Conservation (phyloP, 139 green algal species). For the Tetraselmis chui region DNA sequence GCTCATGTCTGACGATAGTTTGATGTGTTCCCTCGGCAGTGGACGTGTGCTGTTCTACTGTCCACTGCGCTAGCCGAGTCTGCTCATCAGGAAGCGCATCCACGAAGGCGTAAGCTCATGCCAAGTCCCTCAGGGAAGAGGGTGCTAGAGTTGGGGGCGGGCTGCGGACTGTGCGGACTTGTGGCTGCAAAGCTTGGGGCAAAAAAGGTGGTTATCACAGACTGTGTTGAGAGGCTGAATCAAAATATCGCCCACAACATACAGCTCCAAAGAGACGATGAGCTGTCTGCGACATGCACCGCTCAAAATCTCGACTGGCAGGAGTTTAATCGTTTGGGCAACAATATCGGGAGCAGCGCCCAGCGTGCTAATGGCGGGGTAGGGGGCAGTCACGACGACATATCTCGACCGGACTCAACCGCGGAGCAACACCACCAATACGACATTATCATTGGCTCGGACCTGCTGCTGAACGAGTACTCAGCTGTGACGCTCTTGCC, state of each 20-base stretch:
- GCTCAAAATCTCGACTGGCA: not conserved
- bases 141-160: slow-evolving; percentile 73
- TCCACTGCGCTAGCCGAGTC: not conserved
- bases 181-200: slow-evolving; percentile 63
- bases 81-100: no score
- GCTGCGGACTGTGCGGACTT: slow-evolving; percentile 68
- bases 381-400: no score
- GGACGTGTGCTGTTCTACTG: not conserved
- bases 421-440: no score
- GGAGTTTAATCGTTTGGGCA: no score
- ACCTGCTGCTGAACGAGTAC: not conserved
- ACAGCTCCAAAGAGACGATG: not conserved
- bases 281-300: not conserved
- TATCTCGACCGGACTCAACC: no score
- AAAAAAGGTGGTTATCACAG: slow-evolving; percentile 14
- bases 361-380: no score
- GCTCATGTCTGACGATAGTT: no score
- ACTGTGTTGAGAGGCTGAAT: not conserved
- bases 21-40: not conserved
- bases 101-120: no score
- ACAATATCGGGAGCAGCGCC: no score
- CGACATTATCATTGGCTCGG: not conserved
- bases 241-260: not conserved
- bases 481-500: not conserved
- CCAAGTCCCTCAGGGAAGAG: not conserved